phyloP scores from a whole-genome alignment of 1,139 yeast species.

The Magnusiomyces clavatus region DNA sequence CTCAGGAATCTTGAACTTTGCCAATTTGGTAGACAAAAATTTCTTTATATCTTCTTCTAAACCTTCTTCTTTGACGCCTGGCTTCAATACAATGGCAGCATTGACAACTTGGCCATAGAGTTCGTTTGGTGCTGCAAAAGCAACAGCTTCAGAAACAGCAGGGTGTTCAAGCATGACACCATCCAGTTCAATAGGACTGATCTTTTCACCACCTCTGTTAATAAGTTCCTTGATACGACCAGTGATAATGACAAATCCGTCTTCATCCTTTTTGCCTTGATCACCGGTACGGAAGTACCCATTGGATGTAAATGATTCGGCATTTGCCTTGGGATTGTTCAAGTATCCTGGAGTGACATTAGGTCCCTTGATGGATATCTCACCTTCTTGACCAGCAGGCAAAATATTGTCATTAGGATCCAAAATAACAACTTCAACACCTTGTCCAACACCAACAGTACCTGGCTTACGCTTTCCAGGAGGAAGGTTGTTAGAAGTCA shows the following conservation, averaged over 20 bases:
- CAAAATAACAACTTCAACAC: constrained; percentile 51
- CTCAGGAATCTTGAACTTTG: constrained; percentile 51
- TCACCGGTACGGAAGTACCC: constrained; percentile 69
- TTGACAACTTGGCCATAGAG: constrained; percentile 61
- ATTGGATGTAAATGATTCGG: constrained; percentile 48
- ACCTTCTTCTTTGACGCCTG: constrained; percentile 21
- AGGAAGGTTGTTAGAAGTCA: constrained; percentile 61
- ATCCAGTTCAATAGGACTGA: constrained; percentile 59
- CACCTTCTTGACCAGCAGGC: constrained; percentile 49
- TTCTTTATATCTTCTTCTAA: constrained; percentile 39
- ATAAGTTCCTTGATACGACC: constrained; percentile 63
- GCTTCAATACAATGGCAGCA: constrained; percentile 52
- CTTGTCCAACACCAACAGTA: constrained; percentile 64
- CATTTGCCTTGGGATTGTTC: constrained; percentile 59
- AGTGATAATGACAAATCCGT: constrained; percentile 50
- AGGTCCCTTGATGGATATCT: constrained; percentile 54
- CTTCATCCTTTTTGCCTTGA: constrained; percentile 54
- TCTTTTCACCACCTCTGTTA: constrained; percentile 64
- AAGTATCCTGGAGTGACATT: constrained; percentile 66
- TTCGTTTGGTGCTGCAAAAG: constrained; percentile 55
- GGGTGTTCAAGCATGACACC: constrained; percentile 49
- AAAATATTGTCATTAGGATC: constrained; percentile 42
- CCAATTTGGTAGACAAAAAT: constrained; percentile 39
- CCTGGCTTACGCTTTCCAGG: constrained; percentile 59
- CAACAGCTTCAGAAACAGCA: constrained; percentile 55